Base-by-base conservation (phyloP, 345 rosid species). In the Salix caprea region DNA sequence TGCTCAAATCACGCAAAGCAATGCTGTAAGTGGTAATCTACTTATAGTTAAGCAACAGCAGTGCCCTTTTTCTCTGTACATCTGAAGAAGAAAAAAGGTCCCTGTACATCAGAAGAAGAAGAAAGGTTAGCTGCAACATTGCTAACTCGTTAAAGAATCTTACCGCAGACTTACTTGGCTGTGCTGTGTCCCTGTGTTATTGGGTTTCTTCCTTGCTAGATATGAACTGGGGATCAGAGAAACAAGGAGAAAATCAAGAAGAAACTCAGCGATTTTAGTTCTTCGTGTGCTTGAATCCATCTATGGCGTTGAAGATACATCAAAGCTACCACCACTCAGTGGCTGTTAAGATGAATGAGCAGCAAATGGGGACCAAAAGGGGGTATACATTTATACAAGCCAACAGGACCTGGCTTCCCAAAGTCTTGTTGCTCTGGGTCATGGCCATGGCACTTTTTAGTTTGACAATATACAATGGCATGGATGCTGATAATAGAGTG, bases 301-400 rank as follows among this genome's bases (percentile, higher is more conserved):
- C 86, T 66, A 91, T 91, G 97, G 92, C 89, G 76, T 79, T 79
- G 19, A 90, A 85, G 89, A 80, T 87, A 86, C 86, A 83, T 67
- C 91, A 85, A 79, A 83, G 80, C 73, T 87, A 87, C 54, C 79
- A 40, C 32, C 91, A 87, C 79, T 80, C 86, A 23, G 91, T 89
- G 82, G 84, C 90, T 66, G 83, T 89, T 87, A 90, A 82, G 83
- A 87, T 89, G 84, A 84, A 78, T 21, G 93, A 89, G 56, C 92
- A 76, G 16, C 81, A 85, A 39, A 84, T 84, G 83, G 89, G 87
- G 79, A 77, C 85, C 30, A 88, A 91, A 67, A 90, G 86, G 64
- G 88, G 92, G 32, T 84, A 86, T 84, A 91, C 96, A 70, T 90
- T 90, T 66, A 88, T 93, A 56, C 92, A 87, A 80, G 71, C 90